Percentiles rank a stretch among this genome's conserved stretches.
Evolutionary conservation across 805 yeast species (phyloP).

Genomic region (Candida sonorensis): DNA sequence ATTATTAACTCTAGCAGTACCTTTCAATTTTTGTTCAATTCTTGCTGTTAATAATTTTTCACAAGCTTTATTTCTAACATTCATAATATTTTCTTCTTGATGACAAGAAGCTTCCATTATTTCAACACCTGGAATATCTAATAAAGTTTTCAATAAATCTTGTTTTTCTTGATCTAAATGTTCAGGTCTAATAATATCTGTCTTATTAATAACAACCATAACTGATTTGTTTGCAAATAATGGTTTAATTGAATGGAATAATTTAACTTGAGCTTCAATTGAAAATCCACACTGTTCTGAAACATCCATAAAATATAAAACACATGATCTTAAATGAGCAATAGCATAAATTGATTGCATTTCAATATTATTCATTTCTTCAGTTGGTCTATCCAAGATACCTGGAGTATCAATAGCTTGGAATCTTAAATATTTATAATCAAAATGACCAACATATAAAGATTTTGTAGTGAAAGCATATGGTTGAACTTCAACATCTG

Average conservation of each 20-base stretch:
- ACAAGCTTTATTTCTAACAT: conserved; percentile 93
- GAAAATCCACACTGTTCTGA: conserved; percentile 99
- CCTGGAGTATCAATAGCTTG: conserved; percentile 99
- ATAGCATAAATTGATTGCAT: conserved; percentile 99
- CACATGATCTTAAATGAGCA: conserved; percentile 96
- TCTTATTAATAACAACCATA: conserved; percentile 90
- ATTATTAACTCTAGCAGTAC: conserved; percentile 79
- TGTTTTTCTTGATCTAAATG: conserved; percentile 76
- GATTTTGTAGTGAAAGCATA: conserved; percentile 99
- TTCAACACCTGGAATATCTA: conserved; percentile 74
- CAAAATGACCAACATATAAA: conserved; percentile 96
- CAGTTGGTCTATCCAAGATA: conserved; percentile 96
- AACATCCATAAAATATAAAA: conserved; percentile 94
- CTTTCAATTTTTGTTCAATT: conserved; percentile 93
- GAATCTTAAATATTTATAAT: conserved; percentile 93
- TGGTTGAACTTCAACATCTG: conserved; percentile 99
- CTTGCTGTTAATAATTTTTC: conserved; percentile 93
- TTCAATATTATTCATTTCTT: conserved; percentile 99
- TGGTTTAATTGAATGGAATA: conserved; percentile 95
- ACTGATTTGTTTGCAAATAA: conserved; percentile 95
- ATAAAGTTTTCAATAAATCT: conserved; percentile 59
- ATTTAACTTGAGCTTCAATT: conserved; percentile 93
- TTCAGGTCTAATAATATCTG: conserved; percentile 81
- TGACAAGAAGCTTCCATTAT: conserved; percentile 90
- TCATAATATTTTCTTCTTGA: conserved; percentile 92